Evolutionary conservation across 1,284 basidiomycete genomes (phyloP), one percentile per base, ranked within the genome.

Genomic region (Neonothopanus nambi): DNA sequence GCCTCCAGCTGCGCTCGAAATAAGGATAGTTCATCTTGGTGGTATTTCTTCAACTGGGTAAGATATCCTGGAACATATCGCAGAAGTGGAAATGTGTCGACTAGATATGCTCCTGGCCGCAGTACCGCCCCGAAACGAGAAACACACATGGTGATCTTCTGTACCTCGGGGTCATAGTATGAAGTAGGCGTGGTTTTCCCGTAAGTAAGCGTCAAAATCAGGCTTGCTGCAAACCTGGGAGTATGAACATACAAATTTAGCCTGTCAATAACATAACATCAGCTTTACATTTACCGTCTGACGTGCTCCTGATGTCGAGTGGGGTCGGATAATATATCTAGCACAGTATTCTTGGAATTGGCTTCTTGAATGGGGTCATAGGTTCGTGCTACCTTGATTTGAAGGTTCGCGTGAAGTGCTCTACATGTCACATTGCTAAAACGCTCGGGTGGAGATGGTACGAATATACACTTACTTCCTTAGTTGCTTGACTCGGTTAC

Each of bases 381-480:
- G 3, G 67, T 69, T 4, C 66, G 63, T 0, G 80, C 72, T 0
- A 70, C 64, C 51, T 75, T 77, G 2, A 77, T 73, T 55, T 83
- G 78, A 3, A 85, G 65, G 41, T 80, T 76, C 0, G 75, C 69
- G 55, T 85, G 83, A 3, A 85, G 67, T 0, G 79, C 82, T 52
- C 77, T 80, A 15, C 30, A 33, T 5, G 8, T n/a, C 30, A 40
- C 38, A 20, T 15, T 37, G n/a, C n/a, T n/a, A n/a, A n/a, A 2
- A 36, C 5, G 35, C 20, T 11, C 3, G 7, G 8, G 5, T 28
- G n/a, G n/a, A n/a, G n/a, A n/a, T n/a, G n/a, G n/a, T n/a, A n/a
- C n/a, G n/a, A n/a, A n/a, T n/a, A 11, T 59, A n/a, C n/a, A n/a
- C 67, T 54, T 49, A 77, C 77, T 71, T 70, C 48, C 77, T 64